Conservation (phyloP, 2,329 filamentous ascomycete species). For the Ophiostoma himal-ulmi region DNA sequence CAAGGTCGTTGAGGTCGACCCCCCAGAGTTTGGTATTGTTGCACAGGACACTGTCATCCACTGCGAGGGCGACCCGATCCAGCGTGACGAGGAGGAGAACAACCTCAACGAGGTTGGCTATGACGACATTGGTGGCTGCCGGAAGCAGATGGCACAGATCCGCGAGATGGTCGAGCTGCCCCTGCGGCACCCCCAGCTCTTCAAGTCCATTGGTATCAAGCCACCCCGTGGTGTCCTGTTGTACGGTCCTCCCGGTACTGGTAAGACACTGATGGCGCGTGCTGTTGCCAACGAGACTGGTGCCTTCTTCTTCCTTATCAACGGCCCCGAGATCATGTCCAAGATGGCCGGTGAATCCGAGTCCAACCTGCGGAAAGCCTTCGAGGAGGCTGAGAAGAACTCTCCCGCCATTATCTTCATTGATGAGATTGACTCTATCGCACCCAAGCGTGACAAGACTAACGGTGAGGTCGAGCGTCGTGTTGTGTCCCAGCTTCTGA, state of each 20-base stretch:
- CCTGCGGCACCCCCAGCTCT: slow-evolving; percentile 92
- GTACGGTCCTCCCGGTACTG: slow-evolving; percentile 93
- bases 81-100: slow-evolving; percentile 97
- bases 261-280: slow-evolving; percentile 98
- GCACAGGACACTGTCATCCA: slow-evolving; percentile 98
- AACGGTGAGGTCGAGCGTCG: slow-evolving; percentile 98
- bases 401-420: slow-evolving; percentile 99
- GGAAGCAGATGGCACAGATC: slow-evolving; percentile 99
- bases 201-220: slow-evolving; percentile 99
- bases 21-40: slow-evolving; percentile 96
- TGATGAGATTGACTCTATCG: slow-evolving; percentile 98
- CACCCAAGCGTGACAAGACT: slow-evolving; percentile 99
- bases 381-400: slow-evolving; percentile 99
- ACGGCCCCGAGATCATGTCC: slow-evolving; percentile 99
- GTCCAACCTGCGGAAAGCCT: slow-evolving; percentile 97
- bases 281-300: slow-evolving; percentile 98
- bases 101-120: slow-evolving; percentile 99
- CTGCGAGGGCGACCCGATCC: slow-evolving; percentile 92
- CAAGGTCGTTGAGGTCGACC: slow-evolving; percentile 98
- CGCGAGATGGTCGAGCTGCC: slow-evolving; percentile 97
- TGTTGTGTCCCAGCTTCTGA: slow-evolving; percentile 91
- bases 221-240: slow-evolving; percentile 96
- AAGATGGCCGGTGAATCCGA: slow-evolving; percentile 99
- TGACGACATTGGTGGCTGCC: slow-evolving; percentile 97
- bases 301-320: slow-evolving; percentile 99